These are phyloP conservation scores for Taphrina wiesneri DNA, from an alignment of 1,139 yeast genomes.

Conservation along the genomic window DNA sequence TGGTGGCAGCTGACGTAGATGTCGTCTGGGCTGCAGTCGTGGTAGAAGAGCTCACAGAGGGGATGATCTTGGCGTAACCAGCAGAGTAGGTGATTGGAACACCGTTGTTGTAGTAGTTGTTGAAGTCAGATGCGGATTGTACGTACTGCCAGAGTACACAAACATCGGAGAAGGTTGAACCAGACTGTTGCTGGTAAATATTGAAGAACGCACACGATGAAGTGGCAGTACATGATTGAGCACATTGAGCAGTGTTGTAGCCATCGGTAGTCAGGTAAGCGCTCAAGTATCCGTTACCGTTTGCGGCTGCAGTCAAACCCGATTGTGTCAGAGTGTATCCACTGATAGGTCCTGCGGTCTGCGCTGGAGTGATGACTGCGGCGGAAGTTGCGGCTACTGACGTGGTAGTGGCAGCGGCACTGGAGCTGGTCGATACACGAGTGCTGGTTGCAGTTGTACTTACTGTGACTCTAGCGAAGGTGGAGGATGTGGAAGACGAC, in stretches of 20 bases:
- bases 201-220: slow-evolving; percentile 9
- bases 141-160: slow-evolving; percentile 1
- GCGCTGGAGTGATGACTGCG: background rate
- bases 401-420: background rate
- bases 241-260: background rate
- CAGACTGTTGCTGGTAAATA: slow-evolving; percentile 8
- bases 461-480: background rate
- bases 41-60: background rate
- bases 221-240: slow-evolving; percentile 3
- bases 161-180: background rate
- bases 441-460: background rate
- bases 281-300: background rate
- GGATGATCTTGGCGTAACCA: background rate
- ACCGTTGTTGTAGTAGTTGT: slow-evolving; percentile 7
- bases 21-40: background rate
- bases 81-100: background rate
- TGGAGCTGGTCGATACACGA: background rate
- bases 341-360: background rate
- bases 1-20: background rate
- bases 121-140: background rate
- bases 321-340: background rate
- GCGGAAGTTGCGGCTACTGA: background rate
- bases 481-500: background rate
- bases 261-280: background rate
- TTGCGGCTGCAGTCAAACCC: slow-evolving; percentile 2